Base-by-base conservation (phyloP, 2,329 filamentous ascomycete genomes). In the Fusarium praegraminearum region DNA sequence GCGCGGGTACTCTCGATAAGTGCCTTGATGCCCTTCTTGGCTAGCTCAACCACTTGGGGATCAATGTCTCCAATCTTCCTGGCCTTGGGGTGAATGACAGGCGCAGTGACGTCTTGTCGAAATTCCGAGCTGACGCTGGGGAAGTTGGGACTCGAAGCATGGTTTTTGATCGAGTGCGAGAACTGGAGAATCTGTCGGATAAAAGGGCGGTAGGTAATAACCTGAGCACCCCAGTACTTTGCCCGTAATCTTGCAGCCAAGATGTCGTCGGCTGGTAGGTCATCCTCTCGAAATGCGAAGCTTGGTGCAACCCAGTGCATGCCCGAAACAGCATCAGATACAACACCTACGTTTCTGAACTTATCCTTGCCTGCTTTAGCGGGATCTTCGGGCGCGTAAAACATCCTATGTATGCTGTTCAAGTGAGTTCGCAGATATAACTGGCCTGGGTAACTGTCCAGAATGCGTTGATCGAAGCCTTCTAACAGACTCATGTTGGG, bases 191-290 rank as follows among this genome's bases (percentile, higher is more conserved):
- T 85, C 65, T 85, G 82, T 67, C 83, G 81, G 55, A 90, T 78
- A 65, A 95, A 93, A 1, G 93, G 93, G 26, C 96, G 88, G 77
- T 96, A 92, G 28, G 95, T 94, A 76, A 98, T 94, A 67, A 97
- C 94, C 69, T 91, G 88, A 0, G 93, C 94, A 22, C 96, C 96
- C 84, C 95, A 98, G 79, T 96, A 98, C 78, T 99, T 98, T 16
- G 93, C 96, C 43, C 95, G 90, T 65, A 98, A 84, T 24, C 96
- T 89, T 33, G 95, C 95, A 15, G 89, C 85, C 18, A 98, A 89
- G 63, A 98, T 94, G 50, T 97, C 90, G 1, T 76, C 78, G 0
- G 94, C 87, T 2, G 93, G 93, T 7, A 85, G 84, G 57, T 97
- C 93, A 3, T 84, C 79, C 63, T 93, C 91, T 4, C 86, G 80